Percentiles rank a stretch among this genome's conserved stretches.
Conservation (phyloP, 2,329 filamentous ascomycete genomes). For the Emydomyces testavorans region DNA sequence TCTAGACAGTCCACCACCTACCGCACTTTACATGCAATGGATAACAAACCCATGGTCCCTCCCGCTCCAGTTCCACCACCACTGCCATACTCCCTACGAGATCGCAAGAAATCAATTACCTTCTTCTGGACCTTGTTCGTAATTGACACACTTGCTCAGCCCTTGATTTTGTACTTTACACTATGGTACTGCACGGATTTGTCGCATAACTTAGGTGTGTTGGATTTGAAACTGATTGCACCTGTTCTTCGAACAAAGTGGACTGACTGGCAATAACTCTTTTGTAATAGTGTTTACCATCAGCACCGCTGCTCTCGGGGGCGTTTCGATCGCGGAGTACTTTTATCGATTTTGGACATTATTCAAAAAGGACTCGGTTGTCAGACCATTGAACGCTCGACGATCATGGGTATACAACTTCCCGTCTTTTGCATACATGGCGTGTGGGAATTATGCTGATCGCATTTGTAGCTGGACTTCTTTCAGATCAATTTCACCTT, state of each 20-base stretch:
- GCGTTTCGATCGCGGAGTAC: slow-evolving; percentile 35
- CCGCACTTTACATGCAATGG: slow-evolving; percentile 19
- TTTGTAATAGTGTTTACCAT: slow-evolving; percentile 32
- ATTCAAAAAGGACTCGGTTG: slow-evolving; percentile 28
- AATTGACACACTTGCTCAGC: slow-evolving; percentile 48
- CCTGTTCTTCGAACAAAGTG: not conserved
- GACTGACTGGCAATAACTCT: not conserved
- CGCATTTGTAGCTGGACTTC: slow-evolving; percentile 30
- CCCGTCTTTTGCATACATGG: not conserved
- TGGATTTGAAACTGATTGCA: not conserved
- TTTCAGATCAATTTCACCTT: slow-evolving; percentile 39
- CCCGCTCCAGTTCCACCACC: slow-evolving; percentile 33
- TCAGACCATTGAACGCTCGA: slow-evolving; percentile 33
- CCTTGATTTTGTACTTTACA: slow-evolving; percentile 49
- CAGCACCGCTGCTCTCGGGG: slow-evolving; percentile 32
- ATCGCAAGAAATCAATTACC: slow-evolving; percentile 45
- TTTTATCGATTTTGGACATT: slow-evolving; percentile 34
- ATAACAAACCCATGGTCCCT: slow-evolving; percentile 25
- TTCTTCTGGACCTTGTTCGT: slow-evolving; percentile 51
- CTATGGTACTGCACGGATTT: slow-evolving; percentile 48
- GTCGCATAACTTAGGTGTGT: slow-evolving; percentile 30
- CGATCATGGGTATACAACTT: slow-evolving; percentile 30
- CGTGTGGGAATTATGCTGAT: not conserved
- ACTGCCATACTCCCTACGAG: slow-evolving; percentile 45
- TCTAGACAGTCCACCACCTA: not conserved